Evolutionary conservation across 305 asterid genomes (phyloP).

Genomic region (Solanum hybrid): DNA sequence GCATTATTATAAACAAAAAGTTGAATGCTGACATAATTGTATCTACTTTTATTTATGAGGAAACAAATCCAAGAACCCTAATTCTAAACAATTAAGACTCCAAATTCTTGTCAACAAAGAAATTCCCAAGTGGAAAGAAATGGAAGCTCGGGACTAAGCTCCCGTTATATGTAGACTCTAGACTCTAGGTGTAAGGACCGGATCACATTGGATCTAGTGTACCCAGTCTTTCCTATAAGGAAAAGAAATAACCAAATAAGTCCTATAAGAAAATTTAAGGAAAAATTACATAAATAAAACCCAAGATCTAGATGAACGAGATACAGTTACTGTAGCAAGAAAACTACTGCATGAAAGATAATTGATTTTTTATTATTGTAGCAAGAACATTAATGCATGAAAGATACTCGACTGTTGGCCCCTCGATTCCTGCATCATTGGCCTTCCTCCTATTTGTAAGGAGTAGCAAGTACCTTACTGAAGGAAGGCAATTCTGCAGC

Average conservation of each 20-base stretch:
- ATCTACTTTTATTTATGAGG: neutral
- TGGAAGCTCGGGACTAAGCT: neutral
- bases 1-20: neutral
- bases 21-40: neutral
- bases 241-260: neutral
- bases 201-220: neutral
- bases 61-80: neutral
- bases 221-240: neutral
- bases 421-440: neutral
- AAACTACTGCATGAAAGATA: neutral
- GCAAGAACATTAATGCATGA: neutral
- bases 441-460: neutral
- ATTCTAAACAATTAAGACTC: neutral
- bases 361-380: neutral
- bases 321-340: neutral
- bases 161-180: neutral
- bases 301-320: neutral
- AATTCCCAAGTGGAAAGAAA: neutral
- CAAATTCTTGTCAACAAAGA: neutral
- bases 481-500: neutral
- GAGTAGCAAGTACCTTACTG: neutral
- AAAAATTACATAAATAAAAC: neutral
- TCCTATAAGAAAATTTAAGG: neutral
- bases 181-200: neutral
- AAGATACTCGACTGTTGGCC: neutral